phyloP scores from a whole-genome alignment of 176 grass and related monocot genomes.

The Aechmea fasciata region DNA sequence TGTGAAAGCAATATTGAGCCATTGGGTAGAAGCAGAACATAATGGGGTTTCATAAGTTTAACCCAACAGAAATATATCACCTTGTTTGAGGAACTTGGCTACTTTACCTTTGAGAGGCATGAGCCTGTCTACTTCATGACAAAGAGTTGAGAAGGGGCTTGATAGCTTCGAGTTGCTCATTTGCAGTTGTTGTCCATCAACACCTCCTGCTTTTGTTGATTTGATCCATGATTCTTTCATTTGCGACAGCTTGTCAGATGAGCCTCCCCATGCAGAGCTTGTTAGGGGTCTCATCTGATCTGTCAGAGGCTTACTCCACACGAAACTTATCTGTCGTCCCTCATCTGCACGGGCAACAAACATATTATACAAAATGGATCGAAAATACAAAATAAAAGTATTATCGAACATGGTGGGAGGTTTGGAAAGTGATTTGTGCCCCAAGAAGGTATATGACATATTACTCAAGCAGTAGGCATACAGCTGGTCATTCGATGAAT shows the following conservation, averaged over 20 bases:
- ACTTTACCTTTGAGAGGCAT: slow-evolving; percentile 10
- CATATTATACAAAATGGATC: not conserved
- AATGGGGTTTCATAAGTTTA: not conserved
- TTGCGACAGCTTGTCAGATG: slow-evolving; percentile 44
- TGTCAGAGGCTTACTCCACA: slow-evolving; percentile 52
- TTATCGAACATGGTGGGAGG: no score
- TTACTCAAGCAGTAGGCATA: no score
- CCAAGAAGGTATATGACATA: no score
- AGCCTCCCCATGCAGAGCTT: slow-evolving; percentile 48
- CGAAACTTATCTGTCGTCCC: slow-evolving; percentile 42
- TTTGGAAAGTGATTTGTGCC: no score
- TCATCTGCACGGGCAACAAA: slow-evolving; percentile 45
- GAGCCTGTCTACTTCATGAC: slow-evolving; percentile 19
- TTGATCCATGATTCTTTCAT: slow-evolving; percentile 30
- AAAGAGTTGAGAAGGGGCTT: slow-evolving; percentile 9
- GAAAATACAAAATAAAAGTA: no score
- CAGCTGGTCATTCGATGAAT: no score
- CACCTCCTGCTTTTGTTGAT: slow-evolving; percentile 30
- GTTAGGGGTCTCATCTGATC: slow-evolving; percentile 37
- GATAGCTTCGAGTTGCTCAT: slow-evolving; percentile 3
- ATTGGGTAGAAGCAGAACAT: not conserved
- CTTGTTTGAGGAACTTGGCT: slow-evolving; percentile 18
- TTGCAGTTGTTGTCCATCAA: slow-evolving; percentile 41
- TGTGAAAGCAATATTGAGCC: not conserved
- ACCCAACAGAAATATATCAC: slow-evolving; percentile 1